Evolutionary conservation across 805 yeast species (phyloP), one percentile per base, ranked within the genome.

Genomic region (Sungouiella thailandica): DNA sequence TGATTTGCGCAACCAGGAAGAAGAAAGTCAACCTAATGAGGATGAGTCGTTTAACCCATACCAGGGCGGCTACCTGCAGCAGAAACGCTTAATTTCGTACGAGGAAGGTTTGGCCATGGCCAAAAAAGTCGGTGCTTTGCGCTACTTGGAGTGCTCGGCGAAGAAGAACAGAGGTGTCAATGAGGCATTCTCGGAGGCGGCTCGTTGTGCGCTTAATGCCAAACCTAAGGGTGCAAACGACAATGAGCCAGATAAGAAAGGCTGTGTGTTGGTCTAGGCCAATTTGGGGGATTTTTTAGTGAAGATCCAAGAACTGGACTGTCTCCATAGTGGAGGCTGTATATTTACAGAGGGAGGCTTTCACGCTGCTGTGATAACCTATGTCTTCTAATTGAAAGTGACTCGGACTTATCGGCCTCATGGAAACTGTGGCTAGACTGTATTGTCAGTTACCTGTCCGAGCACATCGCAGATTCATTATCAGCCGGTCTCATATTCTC

Each of bases 11-110:
- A 43, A 45, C 38, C 44, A 52, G 31, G 52, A 52, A 26, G 47
- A 45, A 29, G 37, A 37, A 30, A 42, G 47, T 35, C 54, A 36
- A 26, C 60, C 49, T 19, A 68, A 86, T 87, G 50, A 46, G 31
- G 62, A 58, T 34, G 61, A 56, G 28, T 39, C 49, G 11, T 51
- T 43, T 40, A 61, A 62, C 41, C 67, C 69, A 28, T 53, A 54
- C 45, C 40, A 65, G 41, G 62, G 57, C 29, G 60, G 62, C n/a
- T 55, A 64, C 30, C 56, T 53, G 34, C 64, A 53, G 41, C 58
- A 60, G 29, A 73, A 68, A 55, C 65, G 75, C 36, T 65, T n/a
- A n/a, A 51, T 38, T 22, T 44, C 51, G 40, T 46, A 41, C 25
- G 40, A 44, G 34, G 63, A 44, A 36, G 58, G 57, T 34, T 44